These are phyloP conservation scores for Acidiella bohemica DNA, from an alignment of 495 filamentous ascomycete genomes.

Conservation along the genomic window DNA sequence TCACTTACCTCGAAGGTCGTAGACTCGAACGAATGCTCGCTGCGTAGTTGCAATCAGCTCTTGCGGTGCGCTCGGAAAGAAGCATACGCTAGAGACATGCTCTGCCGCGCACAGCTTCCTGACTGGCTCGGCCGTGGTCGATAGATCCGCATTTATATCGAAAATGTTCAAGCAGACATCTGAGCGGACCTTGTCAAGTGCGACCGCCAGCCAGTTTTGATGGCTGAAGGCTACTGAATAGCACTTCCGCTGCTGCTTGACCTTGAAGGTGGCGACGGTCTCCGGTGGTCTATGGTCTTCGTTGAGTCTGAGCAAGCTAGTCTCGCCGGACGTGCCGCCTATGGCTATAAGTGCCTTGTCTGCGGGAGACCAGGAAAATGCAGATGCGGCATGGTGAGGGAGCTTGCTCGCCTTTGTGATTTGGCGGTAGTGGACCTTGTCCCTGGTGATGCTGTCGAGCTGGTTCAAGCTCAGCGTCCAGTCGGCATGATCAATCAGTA, in stretches of 20 bases:
- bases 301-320: conserved; percentile 63
- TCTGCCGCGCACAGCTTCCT: conserved; percentile 69
- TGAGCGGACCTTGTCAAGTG: conserved; percentile 79
- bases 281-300: conserved; percentile 40
- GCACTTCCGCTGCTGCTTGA: conserved; percentile 76
- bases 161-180: conserved; percentile 90
- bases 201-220: conserved; percentile 66
- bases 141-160: conserved; percentile 47
- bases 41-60: conserved; percentile 71
- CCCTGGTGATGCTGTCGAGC: conserved; percentile 46
- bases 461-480: conserved; percentile 69
- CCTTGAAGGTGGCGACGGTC: conserved; percentile 48
- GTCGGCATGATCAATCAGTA: conserved; percentile 70
- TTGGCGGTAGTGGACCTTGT: conserved; percentile 49
- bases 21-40: conserved; percentile 73
- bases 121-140: conserved; percentile 41
- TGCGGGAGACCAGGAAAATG: conserved; percentile 83
- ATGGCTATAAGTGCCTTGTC: conserved; percentile 69
- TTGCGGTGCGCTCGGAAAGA: conserved; percentile 75
- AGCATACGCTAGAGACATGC: conserved; percentile 78
- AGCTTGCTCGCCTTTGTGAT: conserved; percentile 63
- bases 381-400: conserved; percentile 63
- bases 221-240: conserved; percentile 85
- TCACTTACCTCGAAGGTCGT: conserved; percentile 67
- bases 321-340: conserved; percentile 71